Conservation (phyloP, 495 filamentous ascomycete species). For the Tuber calosporum region DNA sequence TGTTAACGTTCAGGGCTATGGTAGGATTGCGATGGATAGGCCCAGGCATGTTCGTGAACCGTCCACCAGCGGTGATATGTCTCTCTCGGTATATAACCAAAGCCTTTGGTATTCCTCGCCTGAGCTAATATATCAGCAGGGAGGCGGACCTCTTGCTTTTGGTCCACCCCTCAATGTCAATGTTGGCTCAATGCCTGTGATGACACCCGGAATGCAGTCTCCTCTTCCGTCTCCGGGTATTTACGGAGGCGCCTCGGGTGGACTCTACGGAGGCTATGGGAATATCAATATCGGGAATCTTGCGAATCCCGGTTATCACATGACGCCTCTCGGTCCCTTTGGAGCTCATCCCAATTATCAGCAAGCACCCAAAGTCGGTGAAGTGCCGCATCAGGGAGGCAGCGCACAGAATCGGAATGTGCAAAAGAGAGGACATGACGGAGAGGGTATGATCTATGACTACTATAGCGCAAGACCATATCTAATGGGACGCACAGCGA, state of each 20-base stretch:
- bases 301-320: conserved; percentile 35
- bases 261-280: conserved; percentile 33
- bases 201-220: conserved; percentile 36
- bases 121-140: conserved; percentile 28
- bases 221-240: conserved; percentile 41
- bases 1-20: conserved; percentile 29
- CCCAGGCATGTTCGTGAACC: conserved; percentile 38
- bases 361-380: conserved; percentile 29
- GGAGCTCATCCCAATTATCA: conserved; percentile 27
- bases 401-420: conserved; percentile 66
- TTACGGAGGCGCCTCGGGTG: conserved; percentile 31
- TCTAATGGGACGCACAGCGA: conserved; percentile 45
- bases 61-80: conserved; percentile 31
- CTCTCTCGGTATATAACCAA: conserved; percentile 28
- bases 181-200: conserved; percentile 29
- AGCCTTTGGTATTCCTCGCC: conserved; percentile 3
- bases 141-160: conserved; percentile 29
- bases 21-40: conserved; percentile 35
- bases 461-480: conserved; percentile 2
- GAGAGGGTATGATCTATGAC: conserved; percentile 49
- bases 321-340: conserved; percentile 39
- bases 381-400: conserved; percentile 44
- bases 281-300: conserved; percentile 37
- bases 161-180: conserved; percentile 36
- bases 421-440: conserved; percentile 58